Base-by-base conservation (phyloP, 192 early-diverging fungal genomes). In the Entrophospora sp. region DNA sequence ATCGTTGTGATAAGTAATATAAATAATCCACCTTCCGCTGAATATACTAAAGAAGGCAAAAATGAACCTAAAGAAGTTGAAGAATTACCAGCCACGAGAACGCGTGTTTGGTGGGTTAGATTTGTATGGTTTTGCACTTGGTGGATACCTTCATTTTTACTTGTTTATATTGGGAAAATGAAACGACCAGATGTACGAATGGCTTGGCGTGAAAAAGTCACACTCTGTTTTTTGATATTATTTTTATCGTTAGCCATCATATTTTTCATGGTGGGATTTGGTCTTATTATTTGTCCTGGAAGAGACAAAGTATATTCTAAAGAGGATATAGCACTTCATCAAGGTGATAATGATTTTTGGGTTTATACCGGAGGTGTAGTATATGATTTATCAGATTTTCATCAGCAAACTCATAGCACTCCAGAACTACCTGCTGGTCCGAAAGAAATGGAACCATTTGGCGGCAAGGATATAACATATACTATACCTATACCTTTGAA, bases 121-220 rank as follows among this genome's bases (percentile, higher is more conserved):
- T 83, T 82, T 53, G 89, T 88, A n/a, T 91, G 91, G 86, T 77
- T 80, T 27, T 73, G 89, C 64, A 94, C 93, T 2, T 94, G 89
- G 85, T 91, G 88, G 85, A 84, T 90, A 40, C 87, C 85, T 6
- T 79, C 81, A 9, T 81, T 67, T 32, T 75, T 74, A 40, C 68
- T 91, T 20, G 63, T 69, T 2, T 66, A 61, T 31, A 77, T 87
- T 67, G 91, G 85, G 24, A 75, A 77, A 51, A 89, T 95, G 89
- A 89, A 85, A 71, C 85, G 92, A 36, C 81, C 89, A 56, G 92
- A 97, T 73, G 83, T 97, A 35, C 90, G 83, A 49, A 94, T 94
- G 92, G 94, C 94, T 12, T 97, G 91, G 92, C 79, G 94, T 48
- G 95, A 97, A 75, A 97, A 97, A 73, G 79, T 90, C 1, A 78